Conservation (phyloP, 495 filamentous ascomycete species). For the Massariosphaeria phaeospora region DNA sequence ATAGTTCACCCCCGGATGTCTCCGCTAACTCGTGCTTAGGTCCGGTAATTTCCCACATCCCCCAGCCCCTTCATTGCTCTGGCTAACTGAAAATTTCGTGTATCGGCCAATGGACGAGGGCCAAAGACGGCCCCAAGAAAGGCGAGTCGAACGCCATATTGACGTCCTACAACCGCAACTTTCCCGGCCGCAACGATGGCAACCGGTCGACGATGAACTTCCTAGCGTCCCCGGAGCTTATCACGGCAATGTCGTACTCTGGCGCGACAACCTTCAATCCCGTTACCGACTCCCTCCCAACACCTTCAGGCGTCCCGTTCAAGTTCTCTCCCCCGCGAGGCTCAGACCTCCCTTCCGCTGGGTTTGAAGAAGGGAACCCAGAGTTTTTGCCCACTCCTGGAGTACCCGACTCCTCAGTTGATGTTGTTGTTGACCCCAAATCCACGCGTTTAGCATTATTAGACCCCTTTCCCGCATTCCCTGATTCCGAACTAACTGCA, state of each 20-base stretch:
- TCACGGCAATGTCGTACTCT: slow-evolving; percentile 91
- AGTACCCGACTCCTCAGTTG: slow-evolving; percentile 58
- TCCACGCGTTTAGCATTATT: slow-evolving; percentile 85
- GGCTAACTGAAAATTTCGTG: slow-evolving; percentile 38
- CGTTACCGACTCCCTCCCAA: slow-evolving; percentile 75
- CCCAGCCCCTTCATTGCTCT: no score
- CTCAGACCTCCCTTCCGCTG: slow-evolving; percentile 65
- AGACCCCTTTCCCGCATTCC: slow-evolving; percentile 87
- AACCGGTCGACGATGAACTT: slow-evolving; percentile 98
- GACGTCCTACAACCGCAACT: slow-evolving; percentile 97
- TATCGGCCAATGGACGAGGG: slow-evolving; percentile 95
- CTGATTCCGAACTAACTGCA: slow-evolving; percentile 62
- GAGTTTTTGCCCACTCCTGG: slow-evolving; percentile 67
- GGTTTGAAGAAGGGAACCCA: slow-evolving; percentile 76
- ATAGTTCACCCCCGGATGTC: no score
- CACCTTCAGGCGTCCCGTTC: slow-evolving; percentile 78
- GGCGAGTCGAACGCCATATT: slow-evolving; percentile 91
- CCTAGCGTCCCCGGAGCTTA: slow-evolving; percentile 89
- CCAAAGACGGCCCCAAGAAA: slow-evolving; percentile 72
- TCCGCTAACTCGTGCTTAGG: no score
- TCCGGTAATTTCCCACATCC: no score
- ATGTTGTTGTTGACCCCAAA: slow-evolving; percentile 72
- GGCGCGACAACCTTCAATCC: slow-evolving; percentile 95
- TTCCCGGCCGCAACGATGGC: slow-evolving; percentile 93
- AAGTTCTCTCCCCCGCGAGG: slow-evolving; percentile 78